Base-by-base conservation (phyloP, 1,284 basidiomycete genomes). In the Ustilago hordei region DNA sequence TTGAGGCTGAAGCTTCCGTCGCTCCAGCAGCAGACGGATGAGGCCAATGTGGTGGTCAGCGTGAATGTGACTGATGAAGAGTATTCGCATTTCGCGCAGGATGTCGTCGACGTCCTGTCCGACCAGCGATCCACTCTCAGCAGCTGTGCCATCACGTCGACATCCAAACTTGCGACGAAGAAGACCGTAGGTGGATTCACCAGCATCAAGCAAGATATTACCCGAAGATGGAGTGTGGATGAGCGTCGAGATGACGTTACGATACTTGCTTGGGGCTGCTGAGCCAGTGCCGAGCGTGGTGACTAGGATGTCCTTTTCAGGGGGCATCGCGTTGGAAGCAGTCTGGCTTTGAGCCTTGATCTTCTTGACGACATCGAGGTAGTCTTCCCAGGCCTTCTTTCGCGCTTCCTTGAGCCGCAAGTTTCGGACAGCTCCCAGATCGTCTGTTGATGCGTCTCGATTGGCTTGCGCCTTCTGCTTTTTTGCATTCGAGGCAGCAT, bases 31-130 rank as follows among this genome's bases (percentile, higher is more conserved):
- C 15, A 98, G 86, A 58, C 91, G 90, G 0, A 91, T 89, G 34
- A 96, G 85, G 1, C 96, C 96, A 55, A 93, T 90, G 84, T 98
- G 95, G 85, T 98, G 95, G 84, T 98, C 96, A 0, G 90, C 95
- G 83, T 98, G 95, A 81, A 93, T 90, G 85, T 98, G 96, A 77
- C 93, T 95, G 76, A 97, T 89, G 86, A 92, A 98, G 35, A 98
- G 89, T 82, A 93, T 90, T 75, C 90, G 91, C 36, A 96, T 86
- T 56, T 92, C 88, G n/a, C 90, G 88, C 64, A 96, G 59, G 4
- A 81, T 75, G 13, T 71, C 61, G 17, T 83, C 78, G 4, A 83
- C 73, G 35, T 77, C 81, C 32, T 72, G 58, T 2, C 55, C 62
- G 2, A 53, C 38, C 56, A 56, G 32, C 12, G 67, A 52, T 17